A percentile compares a stretch with the other conserved stretches of the same genome.
Evolutionary conservation across 768 basidiomycete genomes (phyloP).

Genomic region (Tulasnella sp.): DNA sequence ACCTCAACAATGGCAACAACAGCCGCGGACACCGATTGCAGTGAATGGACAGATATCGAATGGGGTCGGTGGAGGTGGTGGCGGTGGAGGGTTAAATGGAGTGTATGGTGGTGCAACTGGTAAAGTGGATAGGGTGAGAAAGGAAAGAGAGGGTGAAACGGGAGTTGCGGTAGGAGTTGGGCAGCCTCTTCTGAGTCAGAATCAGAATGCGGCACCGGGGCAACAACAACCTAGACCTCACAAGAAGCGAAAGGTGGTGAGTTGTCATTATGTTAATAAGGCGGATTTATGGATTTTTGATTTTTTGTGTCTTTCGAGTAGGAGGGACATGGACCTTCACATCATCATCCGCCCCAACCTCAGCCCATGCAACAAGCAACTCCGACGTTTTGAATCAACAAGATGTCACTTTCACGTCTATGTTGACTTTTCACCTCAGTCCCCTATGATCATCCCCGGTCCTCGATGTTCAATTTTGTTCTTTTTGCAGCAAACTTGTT

Average conservation of each 20-base stretch:
- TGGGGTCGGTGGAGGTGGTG: no score
- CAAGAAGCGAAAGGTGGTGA: constrained; percentile 15
- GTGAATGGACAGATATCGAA: no score
- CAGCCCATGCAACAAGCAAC: constrained; percentile 15
- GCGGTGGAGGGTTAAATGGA: no score
- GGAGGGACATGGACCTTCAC: background rate
- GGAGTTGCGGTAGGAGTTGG: no score
- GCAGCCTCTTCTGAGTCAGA: no score
- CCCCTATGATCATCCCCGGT: no score
- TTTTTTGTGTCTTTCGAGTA: background rate
- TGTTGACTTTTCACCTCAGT: no score
- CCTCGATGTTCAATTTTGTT: no score
- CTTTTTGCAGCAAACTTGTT: no score
- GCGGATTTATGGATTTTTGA: background rate
- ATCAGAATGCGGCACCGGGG: background rate
- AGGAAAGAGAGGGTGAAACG: constrained; percentile 8
- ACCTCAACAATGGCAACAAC: no score
- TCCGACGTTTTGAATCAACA: constrained; percentile 12
- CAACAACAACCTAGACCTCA: constrained; percentile 10
- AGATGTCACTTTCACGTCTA: no score
- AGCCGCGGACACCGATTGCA: no score
- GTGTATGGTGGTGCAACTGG: background rate
- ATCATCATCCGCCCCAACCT: constrained; percentile 7
- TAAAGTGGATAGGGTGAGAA: constrained; percentile 4
- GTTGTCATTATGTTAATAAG: background rate